Evolutionary conservation across 345 rosid genomes (phyloP), one percentile per base, ranked within the genome.

Genomic region (Cardamine resedifolia): DNA sequence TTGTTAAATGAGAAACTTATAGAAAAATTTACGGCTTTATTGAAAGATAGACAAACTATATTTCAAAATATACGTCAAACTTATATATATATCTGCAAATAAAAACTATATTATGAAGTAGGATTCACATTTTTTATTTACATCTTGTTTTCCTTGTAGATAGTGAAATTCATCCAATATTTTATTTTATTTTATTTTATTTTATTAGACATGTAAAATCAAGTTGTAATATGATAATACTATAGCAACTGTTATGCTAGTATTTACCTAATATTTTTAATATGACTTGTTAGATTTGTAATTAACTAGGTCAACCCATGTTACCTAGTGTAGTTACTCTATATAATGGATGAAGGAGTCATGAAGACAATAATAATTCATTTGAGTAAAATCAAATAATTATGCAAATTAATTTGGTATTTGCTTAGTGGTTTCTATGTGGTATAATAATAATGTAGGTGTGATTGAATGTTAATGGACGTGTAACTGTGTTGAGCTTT

Each of bases 401-500:
- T 3, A 15, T 7, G 30, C 20, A 27, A 53, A 15, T 7, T 1
- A 3, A 27, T 15, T 15, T 27, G 6, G 60, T 30, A 16, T 56
- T 56, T 56, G 23, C 2, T 56, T 30, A 16, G 23, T 30, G 39
- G 39, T 30, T 53, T 53, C 19, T 55, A 24, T 7, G 21, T 28
- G 59, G 20, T 16, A 7, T 7, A 45, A 18, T 45, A 45, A 16
- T 26, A 12, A 27, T 53, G 52, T 53, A 11, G 26, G 5, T 18
- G 28, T 28, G 53, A 41, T 28, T 41, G 50, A 27, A 27, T 68
- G 7, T 41, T n/a, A 50, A 34, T 66, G 45, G 23, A 7, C 30
- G 24, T 19, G 30, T n/a, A 24, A 52, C 34, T 24, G 50, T 39
- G 10, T 27, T 53, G 28, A 68, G 41, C 63, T 55, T 68, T 68